phyloP scores from a whole-genome alignment of 495 filamentous ascomycete species.

The Elaphomyces granulatus region DNA sequence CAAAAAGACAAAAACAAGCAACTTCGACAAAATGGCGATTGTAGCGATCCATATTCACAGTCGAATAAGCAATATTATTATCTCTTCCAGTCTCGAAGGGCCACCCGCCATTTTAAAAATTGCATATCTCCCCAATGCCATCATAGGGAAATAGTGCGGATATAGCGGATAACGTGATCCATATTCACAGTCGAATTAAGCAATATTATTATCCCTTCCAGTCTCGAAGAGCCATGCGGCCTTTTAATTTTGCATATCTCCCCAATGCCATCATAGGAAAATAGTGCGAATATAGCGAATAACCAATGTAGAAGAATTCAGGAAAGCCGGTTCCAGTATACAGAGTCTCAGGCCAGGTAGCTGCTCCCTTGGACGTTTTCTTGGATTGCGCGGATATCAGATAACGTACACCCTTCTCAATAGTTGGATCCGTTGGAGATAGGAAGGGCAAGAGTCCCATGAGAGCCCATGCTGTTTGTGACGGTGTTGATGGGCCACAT shows the following conservation, averaged over 20 bases:
- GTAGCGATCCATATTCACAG: too few species aligned
- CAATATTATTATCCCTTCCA: too few species aligned
- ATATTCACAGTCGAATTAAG: too few species aligned
- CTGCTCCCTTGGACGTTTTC: conserved; percentile 1
- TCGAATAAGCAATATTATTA: too few species aligned
- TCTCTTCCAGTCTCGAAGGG: too few species aligned
- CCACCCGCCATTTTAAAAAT: too few species aligned
- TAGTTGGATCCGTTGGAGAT: conserved; percentile 2
- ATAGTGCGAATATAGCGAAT: conserved; percentile 22
- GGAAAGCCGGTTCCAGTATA: conserved; percentile 28
- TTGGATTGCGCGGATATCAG: conserved; percentile 7
- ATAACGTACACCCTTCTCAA: conserved; percentile 13
- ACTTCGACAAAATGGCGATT: too few species aligned
- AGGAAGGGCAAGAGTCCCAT: conserved; percentile 15
- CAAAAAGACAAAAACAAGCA: too few species aligned
- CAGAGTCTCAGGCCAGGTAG: conserved; percentile 15
- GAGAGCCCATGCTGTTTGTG: conserved; percentile 26
- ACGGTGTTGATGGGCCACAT: conserved; percentile 13
- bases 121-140: conserved; percentile 23
- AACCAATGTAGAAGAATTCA: conserved; percentile 19
- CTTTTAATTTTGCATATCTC: too few species aligned
- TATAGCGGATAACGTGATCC: conserved; percentile 26
- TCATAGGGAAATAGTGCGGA: conserved; percentile 27
- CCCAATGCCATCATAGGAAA: conserved; percentile 30
- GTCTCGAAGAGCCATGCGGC: too few species aligned